A percentile compares a stretch with the other conserved stretches of the same genome.
phyloP scores from a whole-genome alignment of 2,329 filamentous ascomycete genomes.

The Periglandula ipomoeae region DNA sequence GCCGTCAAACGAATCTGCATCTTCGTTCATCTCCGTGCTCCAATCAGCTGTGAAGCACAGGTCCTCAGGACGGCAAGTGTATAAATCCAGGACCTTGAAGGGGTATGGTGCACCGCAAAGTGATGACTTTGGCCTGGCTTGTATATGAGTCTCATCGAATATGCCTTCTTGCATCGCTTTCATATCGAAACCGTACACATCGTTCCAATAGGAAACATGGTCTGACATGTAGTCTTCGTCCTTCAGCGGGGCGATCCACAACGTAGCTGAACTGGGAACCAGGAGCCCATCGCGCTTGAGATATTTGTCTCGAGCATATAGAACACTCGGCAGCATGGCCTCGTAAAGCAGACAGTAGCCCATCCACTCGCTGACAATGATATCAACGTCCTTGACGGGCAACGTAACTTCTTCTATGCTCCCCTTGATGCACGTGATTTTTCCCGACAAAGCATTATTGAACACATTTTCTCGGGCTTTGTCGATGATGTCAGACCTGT shows the following conservation, averaged over 20 bases:
- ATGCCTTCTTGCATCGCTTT: conserved; percentile 77
- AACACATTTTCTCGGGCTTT: conserved; percentile 80
- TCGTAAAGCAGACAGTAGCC: conserved; percentile 90
- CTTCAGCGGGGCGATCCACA: conserved; percentile 72
- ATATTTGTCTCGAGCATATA: conserved; percentile 82
- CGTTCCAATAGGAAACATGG: conserved; percentile 76
- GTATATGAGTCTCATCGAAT: conserved; percentile 71
- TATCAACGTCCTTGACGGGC: conserved; percentile 74
- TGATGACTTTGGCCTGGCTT: conserved; percentile 54
- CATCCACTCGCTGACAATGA: conserved; percentile 98
- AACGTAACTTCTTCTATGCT: conserved; percentile 80
- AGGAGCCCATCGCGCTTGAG: conserved; percentile 72
- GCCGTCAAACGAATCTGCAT: conserved; percentile 67
- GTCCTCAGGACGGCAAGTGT: conserved; percentile 61
- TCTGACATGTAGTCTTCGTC: conserved; percentile 72
- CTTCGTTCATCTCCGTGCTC: conserved; percentile 47
- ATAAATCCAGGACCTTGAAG: conserved; percentile 70
- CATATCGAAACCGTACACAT: conserved; percentile 95
- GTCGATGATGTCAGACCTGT: conserved; percentile 83
- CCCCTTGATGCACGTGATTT: conserved; percentile 72
- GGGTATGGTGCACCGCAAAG: conserved; percentile 51
- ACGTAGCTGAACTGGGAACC: conserved; percentile 75
- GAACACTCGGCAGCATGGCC: conserved; percentile 88
- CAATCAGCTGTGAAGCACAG: conserved; percentile 67
- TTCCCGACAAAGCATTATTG: conserved; percentile 64